Percentiles rank a stretch among this genome's conserved stretches.
Evolutionary conservation across 2,329 filamentous ascomycete genomes (phyloP).

Genomic region (Thielaviopsis euricoi): DNA sequence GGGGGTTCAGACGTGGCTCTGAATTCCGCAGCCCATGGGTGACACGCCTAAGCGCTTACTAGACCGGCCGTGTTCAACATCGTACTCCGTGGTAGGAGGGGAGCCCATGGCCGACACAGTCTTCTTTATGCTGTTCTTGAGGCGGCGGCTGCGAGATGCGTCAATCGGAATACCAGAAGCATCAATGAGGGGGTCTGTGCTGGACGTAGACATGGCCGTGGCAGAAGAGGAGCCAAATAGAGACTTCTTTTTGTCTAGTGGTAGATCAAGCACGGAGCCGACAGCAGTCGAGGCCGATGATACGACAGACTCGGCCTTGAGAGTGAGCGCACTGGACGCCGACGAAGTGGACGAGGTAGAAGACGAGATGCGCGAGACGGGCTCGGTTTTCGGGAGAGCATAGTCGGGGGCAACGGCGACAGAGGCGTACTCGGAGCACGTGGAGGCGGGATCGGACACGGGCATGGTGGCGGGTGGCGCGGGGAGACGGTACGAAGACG

Average conservation of each 20-base stretch:
- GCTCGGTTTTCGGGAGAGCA: not conserved
- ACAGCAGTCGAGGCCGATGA: slow-evolving; percentile 5
- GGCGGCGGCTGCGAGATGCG: slow-evolving; percentile 6
- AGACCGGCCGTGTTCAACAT: slow-evolving; percentile 10
- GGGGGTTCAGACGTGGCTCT: slow-evolving; percentile 11
- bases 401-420: not conserved
- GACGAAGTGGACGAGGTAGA: not conserved
- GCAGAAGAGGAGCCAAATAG: not conserved
- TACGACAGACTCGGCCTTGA: slow-evolving; percentile 6
- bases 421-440: not conserved
- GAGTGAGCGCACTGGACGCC: not conserved
- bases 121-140: slow-evolving; percentile 11
- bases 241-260: not conserved
- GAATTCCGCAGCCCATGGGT: slow-evolving; percentile 8
- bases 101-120: slow-evolving; percentile 13
- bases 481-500: not conserved
- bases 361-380: slow-evolving; percentile 4
- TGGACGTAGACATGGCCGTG: not conserved
- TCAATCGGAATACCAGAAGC: not conserved
- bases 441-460: not conserved
- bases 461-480: not conserved
- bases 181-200: not conserved
- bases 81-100: slow-evolving; percentile 12
- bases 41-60: slow-evolving; percentile 12
- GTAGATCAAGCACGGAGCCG: not conserved